Conservation (phyloP, 805 yeast genomes). For the Metschnikowia corniflorae region DNA sequence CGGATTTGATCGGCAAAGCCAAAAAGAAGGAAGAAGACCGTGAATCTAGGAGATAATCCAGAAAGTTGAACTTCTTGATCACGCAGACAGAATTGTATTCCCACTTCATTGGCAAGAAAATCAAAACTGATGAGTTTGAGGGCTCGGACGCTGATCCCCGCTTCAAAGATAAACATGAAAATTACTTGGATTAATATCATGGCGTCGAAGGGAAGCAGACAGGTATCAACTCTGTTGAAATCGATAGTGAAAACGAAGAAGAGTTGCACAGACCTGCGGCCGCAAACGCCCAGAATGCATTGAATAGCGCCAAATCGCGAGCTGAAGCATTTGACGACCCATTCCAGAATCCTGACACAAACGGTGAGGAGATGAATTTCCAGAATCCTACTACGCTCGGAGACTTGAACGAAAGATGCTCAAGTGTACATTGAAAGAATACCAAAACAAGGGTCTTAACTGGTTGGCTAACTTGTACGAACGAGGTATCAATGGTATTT, state of each 20-base stretch:
- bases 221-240: conserved; percentile 67
- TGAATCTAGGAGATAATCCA: conserved; percentile 87
- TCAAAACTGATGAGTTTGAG: conserved; percentile 81
- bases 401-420: conserved; percentile 68
- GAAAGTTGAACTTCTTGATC: conserved; percentile 91
- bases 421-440: conserved; percentile 91
- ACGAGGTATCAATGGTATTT: conserved; percentile 96
- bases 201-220: conserved; percentile 37
- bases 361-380: conserved; percentile 89
- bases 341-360: conserved; percentile 50
- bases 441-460: conserved; percentile 92
- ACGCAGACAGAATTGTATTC: conserved; percentile 97
- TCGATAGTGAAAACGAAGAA: conserved; percentile 86
- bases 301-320: conserved; percentile 68
- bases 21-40: conserved; percentile 94
- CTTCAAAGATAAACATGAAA: conserved; percentile 13
- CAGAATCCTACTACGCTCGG: conserved; percentile 96
- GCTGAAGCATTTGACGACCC: conserved; percentile 71
- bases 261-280: conserved; percentile 77
- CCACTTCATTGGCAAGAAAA: conserved; percentile 92
- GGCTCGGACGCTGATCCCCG: conserved; percentile 50
- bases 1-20: conserved; percentile 83
- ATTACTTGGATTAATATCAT: conserved; percentile 31
- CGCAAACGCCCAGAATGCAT: conserved; percentile 87
- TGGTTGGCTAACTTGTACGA: conserved; percentile 97